Evolutionary conservation across 768 basidiomycete genomes (phyloP), one percentile per base, ranked within the genome.

Genomic region (Ramaria sp.): DNA sequence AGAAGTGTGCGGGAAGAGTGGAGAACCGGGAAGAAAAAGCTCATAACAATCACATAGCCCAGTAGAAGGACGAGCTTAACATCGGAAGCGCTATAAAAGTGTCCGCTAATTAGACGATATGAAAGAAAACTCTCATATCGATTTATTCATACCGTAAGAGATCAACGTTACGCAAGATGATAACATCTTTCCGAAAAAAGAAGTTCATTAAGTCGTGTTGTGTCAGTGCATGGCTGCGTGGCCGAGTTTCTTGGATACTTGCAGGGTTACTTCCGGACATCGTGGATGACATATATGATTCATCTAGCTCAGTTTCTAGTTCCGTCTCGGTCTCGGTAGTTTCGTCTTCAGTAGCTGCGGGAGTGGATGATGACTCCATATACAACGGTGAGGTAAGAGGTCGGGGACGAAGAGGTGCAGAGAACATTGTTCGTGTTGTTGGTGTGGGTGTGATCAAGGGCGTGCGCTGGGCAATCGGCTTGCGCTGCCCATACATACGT

Each of bases 401-500:
- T n/a, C 30, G 43, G 15, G 54, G 34, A 9, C 54, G 55, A 17
- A 31, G 17, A 54, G 37, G 34, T 33, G 19, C 17, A 7, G 54
- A 37, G 10, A n/a, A 5, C 30, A 47, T 59, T 53, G 42, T 61
- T 57, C 47, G 58, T 54, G 19, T 53, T 45, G 22, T 51, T 33
- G n/a, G 7, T 41, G 59, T 63, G 22, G 71, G 64, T 10, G 20
- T 37, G 24, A 72, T 65, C 6, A 87, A 54, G 0, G 91, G 93
- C 10, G 79, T 84, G 7, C 95, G 86, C 58, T 84, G 82, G 0
- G 91, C 91, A 34, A 99, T 86, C 2, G 84, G 85, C 67, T 95
- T 94, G 60, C 85, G 86, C 64, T 92, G 81, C 12, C 96, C 96
- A 62, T 99, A 99, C 63, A 88, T 85, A 10, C 95, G 80, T 65